A percentile compares a stretch with the other conserved stretches of the same genome.
phyloP scores from a whole-genome alignment of 2,329 filamentous ascomycete species.

The Canariomyces notabilis region DNA sequence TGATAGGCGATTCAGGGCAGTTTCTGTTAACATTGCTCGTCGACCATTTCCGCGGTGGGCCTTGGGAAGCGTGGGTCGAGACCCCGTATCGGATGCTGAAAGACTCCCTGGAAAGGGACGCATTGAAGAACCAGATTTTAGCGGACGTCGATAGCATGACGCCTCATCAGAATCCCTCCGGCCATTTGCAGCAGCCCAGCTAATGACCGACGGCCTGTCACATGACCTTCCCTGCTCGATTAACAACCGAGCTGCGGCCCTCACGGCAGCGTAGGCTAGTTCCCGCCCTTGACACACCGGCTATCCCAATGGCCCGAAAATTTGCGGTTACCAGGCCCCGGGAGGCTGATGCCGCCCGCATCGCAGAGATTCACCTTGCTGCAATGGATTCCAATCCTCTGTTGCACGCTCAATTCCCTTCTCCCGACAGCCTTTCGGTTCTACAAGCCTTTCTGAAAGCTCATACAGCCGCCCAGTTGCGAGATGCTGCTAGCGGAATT shows the following conservation, averaged over 20 bases:
- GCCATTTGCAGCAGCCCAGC: conserved; percentile 2
- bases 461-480: conserved; percentile 30
- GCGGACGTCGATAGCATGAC: not conserved
- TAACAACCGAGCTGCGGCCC: not conserved
- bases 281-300: not conserved
- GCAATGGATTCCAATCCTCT: conserved; percentile 38
- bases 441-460: conserved; percentile 30
- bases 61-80: conserved; percentile 31
- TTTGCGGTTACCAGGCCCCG: conserved; percentile 12
- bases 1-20: conserved; percentile 29
- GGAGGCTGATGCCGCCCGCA: conserved; percentile 20
- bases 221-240: conserved; percentile 11
- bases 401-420: conserved; percentile 38
- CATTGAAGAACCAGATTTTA: not conserved
- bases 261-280: not conserved
- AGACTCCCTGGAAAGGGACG: conserved; percentile 7
- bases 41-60: conserved; percentile 25
- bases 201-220: conserved; percentile 14
- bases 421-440: conserved; percentile 26
- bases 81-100: conserved; percentile 22
- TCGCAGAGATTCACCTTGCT: conserved; percentile 32
- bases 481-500: conserved; percentile 27
- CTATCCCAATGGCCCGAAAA: conserved; percentile 14
- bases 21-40: conserved; percentile 27
- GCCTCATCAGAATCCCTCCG: not conserved